Evolutionary conservation across 2,329 filamentous ascomycete species (phyloP), one percentile per base, ranked within the genome.

Genomic region (Fusarium floridanum): DNA sequence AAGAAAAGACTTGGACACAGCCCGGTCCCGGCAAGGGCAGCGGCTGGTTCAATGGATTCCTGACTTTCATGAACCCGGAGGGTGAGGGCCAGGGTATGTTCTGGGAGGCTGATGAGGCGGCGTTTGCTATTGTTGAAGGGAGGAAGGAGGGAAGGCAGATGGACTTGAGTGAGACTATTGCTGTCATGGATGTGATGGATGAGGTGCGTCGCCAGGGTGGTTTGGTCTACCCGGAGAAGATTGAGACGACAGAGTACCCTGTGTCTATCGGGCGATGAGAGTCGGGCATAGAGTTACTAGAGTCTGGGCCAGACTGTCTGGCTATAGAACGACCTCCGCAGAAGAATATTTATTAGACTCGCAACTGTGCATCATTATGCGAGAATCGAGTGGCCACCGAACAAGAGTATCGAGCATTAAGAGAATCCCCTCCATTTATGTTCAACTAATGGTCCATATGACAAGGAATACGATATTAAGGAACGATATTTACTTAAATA

Each of bases 81-180:
- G 83, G 85, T 37, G 79, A 83, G 82, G 94, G 94, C 11, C 92
- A 94, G 71, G 94, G 94, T 45, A 95, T 97, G 93, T 96, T 94
- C 84, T 95, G 92, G 92, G 93, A 95, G 82, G 93, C 93, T 2
- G 93, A 95, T 80, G 93, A 94, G 84, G 92, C 90, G 72, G 93
- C 91, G 22, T 86, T 91, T 50, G 93, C 92, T 72, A 79, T 97
- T 64, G 86, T 92, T 53, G 94, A 96, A 80, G 94, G 94, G 17
- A 90, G 90, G 82, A 88, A 91, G 77, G 92, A 97, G 85, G 94
- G 94, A 80, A 88, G 88, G 64, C 88, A 87, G 10, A 84, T 96
- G 82, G 90, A 91, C 24, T 89, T 90, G 85, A 87, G 89, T 50
- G 95, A 97, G 87, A 95, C 92, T 78, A 86, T 97, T 64, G 88